phyloP scores from a whole-genome alignment of 2,329 filamentous ascomycete species.

The Botryotinia globosa region DNA sequence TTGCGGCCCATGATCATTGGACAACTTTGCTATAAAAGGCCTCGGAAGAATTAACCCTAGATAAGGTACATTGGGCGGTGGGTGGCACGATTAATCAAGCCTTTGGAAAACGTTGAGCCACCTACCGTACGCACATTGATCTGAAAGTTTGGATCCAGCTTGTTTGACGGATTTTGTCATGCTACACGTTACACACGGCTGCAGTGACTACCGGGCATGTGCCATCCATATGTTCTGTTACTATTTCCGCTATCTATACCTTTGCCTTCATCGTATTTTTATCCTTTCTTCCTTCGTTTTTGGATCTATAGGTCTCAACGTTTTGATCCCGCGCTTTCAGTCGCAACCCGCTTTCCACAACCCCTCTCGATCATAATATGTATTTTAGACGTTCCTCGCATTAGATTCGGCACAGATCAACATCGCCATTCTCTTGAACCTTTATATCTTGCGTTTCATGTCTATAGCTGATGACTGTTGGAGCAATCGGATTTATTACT shows the following conservation, averaged over 20 bases:
- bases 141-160: slow-evolving; percentile 1
- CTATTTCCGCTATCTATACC: slow-evolving; percentile 10
- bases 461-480: slow-evolving; percentile 1
- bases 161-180: slow-evolving; percentile 15
- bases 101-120: slow-evolving; percentile 12
- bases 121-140: background rate
- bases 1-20: slow-evolving; percentile 7
- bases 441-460: slow-evolving; percentile 16
- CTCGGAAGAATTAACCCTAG: background rate
- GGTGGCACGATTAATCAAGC: background rate
- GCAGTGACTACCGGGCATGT: slow-evolving; percentile 21
- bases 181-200: slow-evolving; percentile 16
- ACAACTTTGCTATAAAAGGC: slow-evolving; percentile 2
- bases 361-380: background rate
- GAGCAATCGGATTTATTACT: background rate
- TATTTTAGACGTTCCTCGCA: background rate
- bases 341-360: slow-evolving; percentile 6
- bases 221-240: slow-evolving; percentile 66
- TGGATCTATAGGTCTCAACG: background rate
- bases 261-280: slow-evolving; percentile 48
- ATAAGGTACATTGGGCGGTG: background rate
- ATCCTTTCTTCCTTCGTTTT: background rate
- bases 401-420: background rate
- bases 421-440: background rate
- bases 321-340: background rate